A percentile compares a stretch with the other conserved stretches of the same genome.
phyloP scores from a whole-genome alignment of 164 flowering plant species.

The Akebia trifoliata region DNA sequence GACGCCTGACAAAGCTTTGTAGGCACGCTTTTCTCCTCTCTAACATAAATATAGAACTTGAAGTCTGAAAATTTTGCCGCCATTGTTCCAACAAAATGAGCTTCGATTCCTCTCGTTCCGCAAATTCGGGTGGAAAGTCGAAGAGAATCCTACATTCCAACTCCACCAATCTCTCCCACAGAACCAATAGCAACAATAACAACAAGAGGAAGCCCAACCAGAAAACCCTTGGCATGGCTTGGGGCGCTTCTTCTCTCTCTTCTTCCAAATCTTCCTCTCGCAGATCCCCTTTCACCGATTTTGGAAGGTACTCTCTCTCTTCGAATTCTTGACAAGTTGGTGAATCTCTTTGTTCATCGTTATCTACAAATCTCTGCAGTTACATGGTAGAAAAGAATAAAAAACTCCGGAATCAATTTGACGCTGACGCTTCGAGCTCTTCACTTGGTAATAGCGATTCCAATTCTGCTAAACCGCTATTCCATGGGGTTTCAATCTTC shows the following conservation, averaged over 20 bases:
- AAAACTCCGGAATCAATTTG: constrained; percentile 79
- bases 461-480: constrained; percentile 41
- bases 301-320: constrained; percentile 47
- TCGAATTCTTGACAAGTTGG: not conserved
- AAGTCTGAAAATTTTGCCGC: too few relatives aligned
- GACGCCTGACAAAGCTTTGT: too few relatives aligned
- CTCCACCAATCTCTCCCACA: constrained; percentile 21
- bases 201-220: constrained; percentile 48
- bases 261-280: constrained; percentile 62
- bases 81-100: constrained; percentile 32
- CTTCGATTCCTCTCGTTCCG: constrained; percentile 42
- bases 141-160: constrained; percentile 40
- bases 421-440: constrained; percentile 61
- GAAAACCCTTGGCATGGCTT: constrained; percentile 89
- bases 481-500: constrained; percentile 79
- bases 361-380: constrained; percentile 29
- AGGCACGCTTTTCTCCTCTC: too few relatives aligned
- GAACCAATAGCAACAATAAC: constrained; percentile 14
- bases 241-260: constrained; percentile 80
- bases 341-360: not conserved
- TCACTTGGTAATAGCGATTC: constrained; percentile 28
- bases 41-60: too few relatives aligned
- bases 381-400: constrained; percentile 82
- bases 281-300: constrained; percentile 62
- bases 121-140: constrained; percentile 31